A percentile compares a stretch with the other conserved stretches of the same genome.
Conservation (phyloP, 1,284 basidiomycete genomes). For the Cutaneotrichosporon cavernicola region DNA sequence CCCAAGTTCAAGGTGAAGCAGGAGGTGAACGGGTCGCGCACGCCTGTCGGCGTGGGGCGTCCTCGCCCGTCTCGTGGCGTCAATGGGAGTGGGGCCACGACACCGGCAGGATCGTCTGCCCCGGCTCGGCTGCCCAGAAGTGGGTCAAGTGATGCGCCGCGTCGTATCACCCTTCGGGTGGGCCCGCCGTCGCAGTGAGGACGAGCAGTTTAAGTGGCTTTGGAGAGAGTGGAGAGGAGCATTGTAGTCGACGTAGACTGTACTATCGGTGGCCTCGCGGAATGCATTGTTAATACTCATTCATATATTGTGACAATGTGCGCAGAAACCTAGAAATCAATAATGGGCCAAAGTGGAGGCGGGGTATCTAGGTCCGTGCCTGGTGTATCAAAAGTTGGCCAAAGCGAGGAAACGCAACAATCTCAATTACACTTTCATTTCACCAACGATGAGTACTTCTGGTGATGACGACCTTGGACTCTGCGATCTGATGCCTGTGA, state of each 20-base stretch:
- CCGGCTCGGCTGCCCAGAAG: not conserved
- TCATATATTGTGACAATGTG: not conserved
- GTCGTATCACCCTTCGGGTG: not conserved
- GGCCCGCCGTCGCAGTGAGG: not conserved
- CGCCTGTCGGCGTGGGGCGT: not conserved
- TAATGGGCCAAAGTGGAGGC: not conserved
- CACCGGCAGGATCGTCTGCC: not conserved
- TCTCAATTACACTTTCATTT: not conserved
- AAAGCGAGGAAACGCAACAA: not conserved
- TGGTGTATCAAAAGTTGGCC: slow-evolving; percentile 3
- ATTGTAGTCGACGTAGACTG: not conserved
- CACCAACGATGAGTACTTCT: slow-evolving; percentile 17
- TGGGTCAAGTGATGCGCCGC: not conserved
- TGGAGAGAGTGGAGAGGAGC: not conserved
- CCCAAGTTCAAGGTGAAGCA: not conserved
- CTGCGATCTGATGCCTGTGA: slow-evolving; percentile 51
- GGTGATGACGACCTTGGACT: slow-evolving; percentile 49
- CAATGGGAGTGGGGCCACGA: not conserved
- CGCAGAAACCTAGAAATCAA: no score
- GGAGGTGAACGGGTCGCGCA: not conserved
- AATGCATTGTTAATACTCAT: not conserved
- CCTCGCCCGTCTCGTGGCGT: not conserved
- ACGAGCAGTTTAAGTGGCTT: not conserved
- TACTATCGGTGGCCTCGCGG: not conserved
- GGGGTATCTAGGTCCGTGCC: slow-evolving; percentile 1